phyloP scores from a whole-genome alignment of 2,329 filamentous ascomycete genomes.

The Coniella vitis region DNA sequence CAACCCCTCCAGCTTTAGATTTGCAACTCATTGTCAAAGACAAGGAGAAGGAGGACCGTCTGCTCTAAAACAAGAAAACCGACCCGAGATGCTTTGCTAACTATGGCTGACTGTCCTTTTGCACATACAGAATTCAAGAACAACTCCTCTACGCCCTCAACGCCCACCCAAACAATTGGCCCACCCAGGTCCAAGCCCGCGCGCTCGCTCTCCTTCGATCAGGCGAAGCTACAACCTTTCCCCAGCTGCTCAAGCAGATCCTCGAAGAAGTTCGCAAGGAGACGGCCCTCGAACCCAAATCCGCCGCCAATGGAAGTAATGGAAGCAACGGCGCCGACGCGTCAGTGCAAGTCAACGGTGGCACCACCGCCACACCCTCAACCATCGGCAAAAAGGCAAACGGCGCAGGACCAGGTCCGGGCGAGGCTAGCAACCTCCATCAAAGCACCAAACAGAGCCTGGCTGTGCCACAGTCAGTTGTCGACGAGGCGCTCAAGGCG shows the following conservation, averaged over 20 bases:
- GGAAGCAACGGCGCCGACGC: constrained; percentile 9
- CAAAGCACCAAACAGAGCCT: constrained; percentile 29
- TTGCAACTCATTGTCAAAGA: no score
- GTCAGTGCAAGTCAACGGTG: constrained; percentile 23
- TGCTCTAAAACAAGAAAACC: no score
- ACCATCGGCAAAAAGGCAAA: constrained; percentile 21
- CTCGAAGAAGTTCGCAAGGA: constrained; percentile 55
- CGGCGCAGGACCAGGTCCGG: constrained; percentile 22
- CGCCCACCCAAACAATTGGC: constrained; percentile 55
- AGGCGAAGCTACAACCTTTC: constrained; percentile 53
- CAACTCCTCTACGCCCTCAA: constrained; percentile 56
- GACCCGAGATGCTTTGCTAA: constrained; percentile 1
- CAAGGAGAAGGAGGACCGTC: no score
- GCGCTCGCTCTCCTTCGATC: constrained; percentile 54
- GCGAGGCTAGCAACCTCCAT: constrained; percentile 18
- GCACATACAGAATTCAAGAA: constrained; percentile 51
- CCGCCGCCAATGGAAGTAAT: constrained; percentile 21
- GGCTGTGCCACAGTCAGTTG: constrained; percentile 51
- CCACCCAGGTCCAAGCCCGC: constrained; percentile 51
- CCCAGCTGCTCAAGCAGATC: constrained; percentile 52
- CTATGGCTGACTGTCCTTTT: constrained; percentile 6
- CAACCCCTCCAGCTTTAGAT: no score
- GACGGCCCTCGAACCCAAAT: constrained; percentile 25
- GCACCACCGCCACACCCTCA: background rate
- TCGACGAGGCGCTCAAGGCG: constrained; percentile 55